Percentiles rank a stretch among this genome's conserved stretches.
phyloP scores from a whole-genome alignment of 352 stramenopile genomes.

The Phytophthora melonis region DNA sequence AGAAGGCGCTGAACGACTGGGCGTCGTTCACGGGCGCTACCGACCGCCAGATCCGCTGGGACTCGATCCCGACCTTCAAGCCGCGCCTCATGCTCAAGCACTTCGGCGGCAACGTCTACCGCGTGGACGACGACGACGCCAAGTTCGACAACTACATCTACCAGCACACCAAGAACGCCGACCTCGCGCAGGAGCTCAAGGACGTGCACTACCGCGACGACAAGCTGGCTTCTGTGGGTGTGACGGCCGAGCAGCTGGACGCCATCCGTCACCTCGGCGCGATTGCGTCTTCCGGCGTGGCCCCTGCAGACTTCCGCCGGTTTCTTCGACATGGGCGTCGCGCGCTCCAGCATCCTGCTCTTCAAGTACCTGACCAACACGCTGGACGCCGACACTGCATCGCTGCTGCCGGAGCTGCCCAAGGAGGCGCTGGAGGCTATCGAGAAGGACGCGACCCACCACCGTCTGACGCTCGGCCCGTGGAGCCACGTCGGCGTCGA shows the following conservation, averaged over 20 bases:
- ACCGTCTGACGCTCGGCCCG: constrained; percentile 80
- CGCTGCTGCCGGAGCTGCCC: constrained; percentile 60
- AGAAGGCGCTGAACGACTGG: constrained; percentile 72
- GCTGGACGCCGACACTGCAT: constrained; percentile 67
- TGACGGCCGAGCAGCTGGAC: constrained; percentile 61
- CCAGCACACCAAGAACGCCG: constrained; percentile 70
- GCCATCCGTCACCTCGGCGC: constrained; percentile 61
- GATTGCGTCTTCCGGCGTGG: constrained; percentile 75
- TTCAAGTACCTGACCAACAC: constrained; percentile 85
- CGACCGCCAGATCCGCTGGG: constrained; percentile 81
- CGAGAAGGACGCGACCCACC: constrained; percentile 52
- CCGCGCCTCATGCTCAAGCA: constrained; percentile 86
- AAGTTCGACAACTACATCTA: constrained; percentile 74
- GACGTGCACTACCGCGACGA: constrained; percentile 75
- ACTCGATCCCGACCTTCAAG: constrained; percentile 78
- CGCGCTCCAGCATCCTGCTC: constrained; percentile 78
- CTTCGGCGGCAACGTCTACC: constrained; percentile 86
- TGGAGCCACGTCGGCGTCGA: constrained; percentile 88
- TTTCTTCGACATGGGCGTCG: constrained; percentile 84
- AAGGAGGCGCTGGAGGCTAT: constrained; percentile 40
- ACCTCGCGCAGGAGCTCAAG: constrained; percentile 60
- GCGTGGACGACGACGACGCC: constrained; percentile 72
- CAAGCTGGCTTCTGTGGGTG: constrained; percentile 51
- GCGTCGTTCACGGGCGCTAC: constrained; percentile 78
- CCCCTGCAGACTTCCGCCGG: constrained; percentile 70